These are phyloP conservation scores for Symmetrospora coprosmae DNA, from an alignment of 768 basidiomycete species.

Conservation along the genomic window DNA sequence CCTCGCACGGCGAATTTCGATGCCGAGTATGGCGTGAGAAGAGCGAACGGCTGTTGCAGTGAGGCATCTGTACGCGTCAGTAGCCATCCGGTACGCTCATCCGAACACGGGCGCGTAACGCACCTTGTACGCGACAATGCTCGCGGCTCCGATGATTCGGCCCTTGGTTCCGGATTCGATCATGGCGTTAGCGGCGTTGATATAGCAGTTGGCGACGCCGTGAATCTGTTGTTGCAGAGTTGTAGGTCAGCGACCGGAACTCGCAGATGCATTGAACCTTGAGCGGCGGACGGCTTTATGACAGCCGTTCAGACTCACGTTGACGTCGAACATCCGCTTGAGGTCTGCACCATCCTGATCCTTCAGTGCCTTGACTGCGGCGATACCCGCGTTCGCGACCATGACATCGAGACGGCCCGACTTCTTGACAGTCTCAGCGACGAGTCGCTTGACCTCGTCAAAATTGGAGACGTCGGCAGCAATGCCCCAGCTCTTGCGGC, in stretches of 20 bases:
- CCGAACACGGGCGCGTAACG: too few relatives aligned
- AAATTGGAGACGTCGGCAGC: conserved; percentile 8
- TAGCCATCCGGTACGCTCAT: not conserved
- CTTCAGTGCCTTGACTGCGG: not conserved
- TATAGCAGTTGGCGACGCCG: conserved; percentile 16
- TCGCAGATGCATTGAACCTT: too few relatives aligned
- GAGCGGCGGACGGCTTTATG: not conserved
- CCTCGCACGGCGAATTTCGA: conserved; percentile 23
- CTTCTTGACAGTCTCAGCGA: conserved; percentile 12
- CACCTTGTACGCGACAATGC: conserved; percentile 24
- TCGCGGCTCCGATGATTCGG: conserved; percentile 19
- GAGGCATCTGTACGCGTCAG: not conserved
- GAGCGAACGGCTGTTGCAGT: not conserved
- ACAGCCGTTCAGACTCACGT: not conserved
- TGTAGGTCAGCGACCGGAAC: too few relatives aligned
- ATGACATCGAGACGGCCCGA: conserved; percentile 17
- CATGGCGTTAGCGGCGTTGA: conserved; percentile 24
- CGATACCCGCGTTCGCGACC: conserved; percentile 25
- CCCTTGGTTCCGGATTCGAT: conserved; percentile 12
- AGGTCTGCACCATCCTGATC: conserved; percentile 15
- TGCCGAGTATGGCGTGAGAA: conserved; percentile 21
- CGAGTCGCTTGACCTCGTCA: conserved; percentile 14
- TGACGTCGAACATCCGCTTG: conserved; percentile 23
- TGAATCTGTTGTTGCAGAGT: not conserved
- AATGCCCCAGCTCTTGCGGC: conserved; percentile 11